Evolutionary conservation across 2,329 filamentous ascomycete genomes (phyloP).

Genomic region (Colletotrichum melonis): DNA sequence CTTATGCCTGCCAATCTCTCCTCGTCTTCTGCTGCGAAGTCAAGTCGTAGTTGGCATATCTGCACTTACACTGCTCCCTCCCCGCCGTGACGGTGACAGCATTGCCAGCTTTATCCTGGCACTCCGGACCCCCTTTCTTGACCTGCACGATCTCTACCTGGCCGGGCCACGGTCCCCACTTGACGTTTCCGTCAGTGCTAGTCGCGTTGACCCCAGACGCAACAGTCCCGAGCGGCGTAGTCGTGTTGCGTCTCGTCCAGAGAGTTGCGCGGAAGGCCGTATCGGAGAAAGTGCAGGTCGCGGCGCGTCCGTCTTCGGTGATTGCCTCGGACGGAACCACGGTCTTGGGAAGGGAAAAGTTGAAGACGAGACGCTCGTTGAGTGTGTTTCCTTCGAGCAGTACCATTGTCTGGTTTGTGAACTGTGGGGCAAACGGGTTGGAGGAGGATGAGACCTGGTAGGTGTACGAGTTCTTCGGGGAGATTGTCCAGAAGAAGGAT

Average conservation of each 20-base stretch:
- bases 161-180: slow-evolving; percentile 65
- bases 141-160: slow-evolving; percentile 66
- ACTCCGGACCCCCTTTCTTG: slow-evolving; percentile 64
- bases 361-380: slow-evolving; percentile 69
- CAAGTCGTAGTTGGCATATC: slow-evolving; percentile 49
- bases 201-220: slow-evolving; percentile 23
- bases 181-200: slow-evolving; percentile 35
- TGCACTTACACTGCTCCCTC: slow-evolving; percentile 50
- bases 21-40: not conserved
- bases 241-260: slow-evolving; percentile 61
- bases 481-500: slow-evolving; percentile 73
- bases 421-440: slow-evolving; percentile 67
- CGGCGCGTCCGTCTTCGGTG: slow-evolving; percentile 53
- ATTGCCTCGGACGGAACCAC: slow-evolving; percentile 60
- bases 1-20: not conserved
- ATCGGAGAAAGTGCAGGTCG: slow-evolving; percentile 68
- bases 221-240: slow-evolving; percentile 4
- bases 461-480: slow-evolving; percentile 47
- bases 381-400: slow-evolving; percentile 58
- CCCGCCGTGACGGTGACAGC: slow-evolving; percentile 51
- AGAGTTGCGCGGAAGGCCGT: slow-evolving; percentile 68
- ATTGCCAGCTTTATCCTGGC: slow-evolving; percentile 54
- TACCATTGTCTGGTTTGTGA: slow-evolving; percentile 62
- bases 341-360: slow-evolving; percentile 61
- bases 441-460: slow-evolving; percentile 66